Conservation (phyloP, 192 early-diverging fungal species). For the Haplosporangium gracile region DNA sequence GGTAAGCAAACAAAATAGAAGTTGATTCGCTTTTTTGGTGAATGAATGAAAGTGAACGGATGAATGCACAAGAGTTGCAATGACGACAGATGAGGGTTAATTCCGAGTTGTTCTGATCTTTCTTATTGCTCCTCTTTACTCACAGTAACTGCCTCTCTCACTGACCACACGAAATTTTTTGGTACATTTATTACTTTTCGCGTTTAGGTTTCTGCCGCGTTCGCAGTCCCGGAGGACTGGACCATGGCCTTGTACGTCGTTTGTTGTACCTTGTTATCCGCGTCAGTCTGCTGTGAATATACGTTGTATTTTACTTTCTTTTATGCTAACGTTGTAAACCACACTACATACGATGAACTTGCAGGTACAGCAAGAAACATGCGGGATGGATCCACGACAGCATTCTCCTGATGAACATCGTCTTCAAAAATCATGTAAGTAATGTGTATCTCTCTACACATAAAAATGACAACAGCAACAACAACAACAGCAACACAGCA, state of each 20-base stretch:
- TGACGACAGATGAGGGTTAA: not conserved
- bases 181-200: not conserved
- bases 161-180: not conserved
- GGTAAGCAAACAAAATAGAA: conserved; percentile 10
- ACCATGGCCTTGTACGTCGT: conserved; percentile 43
- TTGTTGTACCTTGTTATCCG: too few species aligned
- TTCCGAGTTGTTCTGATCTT: not conserved
- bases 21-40: not conserved
- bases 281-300: not conserved
- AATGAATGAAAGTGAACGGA: not conserved
- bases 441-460: not conserved
- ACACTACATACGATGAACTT: not conserved
- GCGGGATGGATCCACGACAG: conserved; percentile 54
- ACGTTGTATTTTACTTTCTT: not conserved
- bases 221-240: conserved; percentile 39
- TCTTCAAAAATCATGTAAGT: conserved; percentile 47
- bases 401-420: conserved; percentile 33
- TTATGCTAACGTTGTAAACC: not conserved
- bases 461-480: not conserved
- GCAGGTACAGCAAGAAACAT: conserved; percentile 53
- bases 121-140: not conserved
- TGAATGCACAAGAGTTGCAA: not conserved
- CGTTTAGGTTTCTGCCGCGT: conserved; percentile 30
- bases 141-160: not conserved
- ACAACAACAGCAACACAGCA: too few species aligned